phyloP scores from a whole-genome alignment of 305 asterid genomes.

The Solanum hybrid region DNA sequence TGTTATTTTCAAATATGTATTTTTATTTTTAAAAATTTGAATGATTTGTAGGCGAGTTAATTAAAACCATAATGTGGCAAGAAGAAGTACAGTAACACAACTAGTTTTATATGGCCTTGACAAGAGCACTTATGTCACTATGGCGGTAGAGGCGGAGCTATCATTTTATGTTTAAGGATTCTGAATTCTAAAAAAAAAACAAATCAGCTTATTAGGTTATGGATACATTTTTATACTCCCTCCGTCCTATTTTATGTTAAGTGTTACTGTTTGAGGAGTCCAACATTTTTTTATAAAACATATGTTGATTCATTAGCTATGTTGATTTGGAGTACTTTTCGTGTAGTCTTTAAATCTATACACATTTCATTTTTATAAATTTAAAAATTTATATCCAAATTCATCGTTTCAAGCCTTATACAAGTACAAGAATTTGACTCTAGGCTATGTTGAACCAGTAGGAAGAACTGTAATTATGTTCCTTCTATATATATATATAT shows the following conservation, averaged over 20 bases:
- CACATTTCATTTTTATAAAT: no score
- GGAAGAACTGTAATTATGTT: no score
- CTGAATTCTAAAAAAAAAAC: no score
- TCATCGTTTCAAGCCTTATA: not conserved
- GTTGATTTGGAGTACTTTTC: not conserved
- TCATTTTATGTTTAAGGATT: not conserved
- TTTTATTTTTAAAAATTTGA: no score
- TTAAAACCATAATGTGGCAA: not conserved
- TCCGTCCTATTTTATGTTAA: not conserved
- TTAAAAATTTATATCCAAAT: no score
- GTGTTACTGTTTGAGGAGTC: not conserved
- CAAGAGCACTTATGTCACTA: not conserved
- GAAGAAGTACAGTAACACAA: not conserved
- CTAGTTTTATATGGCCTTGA: not conserved
- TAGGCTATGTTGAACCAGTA: no score
- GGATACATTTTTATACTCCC: not conserved
- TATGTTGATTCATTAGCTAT: not conserved
- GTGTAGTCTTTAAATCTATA: not conserved
- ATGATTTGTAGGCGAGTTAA: not conserved
- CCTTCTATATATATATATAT: no score
- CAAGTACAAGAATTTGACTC: no score
- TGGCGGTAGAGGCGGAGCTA: not conserved
- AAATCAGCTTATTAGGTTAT: no score
- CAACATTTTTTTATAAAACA: no score
- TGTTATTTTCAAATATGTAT: not conserved